Percentiles rank a stretch among this genome's conserved stretches.
Conservation (phyloP, 805 yeast genomes). For the Wickerhamomyces alni region DNA sequence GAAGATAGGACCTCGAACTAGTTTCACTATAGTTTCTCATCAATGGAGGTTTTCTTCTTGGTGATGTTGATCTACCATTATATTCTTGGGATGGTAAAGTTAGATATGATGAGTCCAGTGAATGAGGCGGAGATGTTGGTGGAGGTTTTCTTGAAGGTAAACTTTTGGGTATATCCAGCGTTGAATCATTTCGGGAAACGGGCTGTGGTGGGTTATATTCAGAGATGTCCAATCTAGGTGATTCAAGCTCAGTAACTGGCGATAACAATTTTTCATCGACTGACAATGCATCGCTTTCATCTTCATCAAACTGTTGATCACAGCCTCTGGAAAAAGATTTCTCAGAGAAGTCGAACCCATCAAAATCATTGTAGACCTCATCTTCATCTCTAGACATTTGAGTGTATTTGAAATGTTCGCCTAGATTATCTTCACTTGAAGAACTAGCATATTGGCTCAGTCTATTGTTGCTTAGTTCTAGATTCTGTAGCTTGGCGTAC, state of each 20-base stretch:
- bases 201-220: not conserved
- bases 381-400: not conserved
- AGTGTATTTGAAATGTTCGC: too few relatives aligned
- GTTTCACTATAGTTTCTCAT: conserved; percentile 1
- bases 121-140: conserved; percentile 14
- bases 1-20: not conserved
- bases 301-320: not conserved
- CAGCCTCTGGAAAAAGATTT: not conserved
- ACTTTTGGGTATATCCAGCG: too few relatives aligned
- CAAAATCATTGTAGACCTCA: not conserved
- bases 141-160: conserved; percentile 18
- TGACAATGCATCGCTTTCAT: not conserved
- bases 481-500: conserved; percentile 7
- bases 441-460: not conserved
- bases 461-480: not conserved
- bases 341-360: not conserved
- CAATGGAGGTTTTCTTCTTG: conserved; percentile 21
- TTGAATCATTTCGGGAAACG: too few relatives aligned
- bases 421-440: too few relatives aligned
- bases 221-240: not conserved
- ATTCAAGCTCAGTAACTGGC: not conserved
- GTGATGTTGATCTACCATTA: conserved; percentile 13
- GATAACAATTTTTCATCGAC: not conserved
- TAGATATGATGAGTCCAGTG: not conserved
- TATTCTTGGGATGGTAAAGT: conserved; percentile 1